These are phyloP conservation scores for Lactarius psammicola DNA, from an alignment of 768 basidiomycete species.

Conservation along the genomic window DNA sequence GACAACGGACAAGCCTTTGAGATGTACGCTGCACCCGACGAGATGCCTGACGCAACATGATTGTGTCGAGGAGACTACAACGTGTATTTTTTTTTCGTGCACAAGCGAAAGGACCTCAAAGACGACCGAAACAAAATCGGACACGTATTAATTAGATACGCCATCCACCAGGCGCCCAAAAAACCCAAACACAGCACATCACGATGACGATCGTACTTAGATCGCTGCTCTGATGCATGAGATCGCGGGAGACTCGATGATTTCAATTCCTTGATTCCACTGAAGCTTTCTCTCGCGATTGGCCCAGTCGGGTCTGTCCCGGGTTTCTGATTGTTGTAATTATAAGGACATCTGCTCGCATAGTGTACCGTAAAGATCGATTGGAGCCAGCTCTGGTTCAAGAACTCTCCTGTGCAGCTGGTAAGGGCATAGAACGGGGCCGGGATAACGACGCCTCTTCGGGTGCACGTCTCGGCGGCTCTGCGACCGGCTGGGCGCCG, in stretches of 20 bases:
- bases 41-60: constrained; percentile 23
- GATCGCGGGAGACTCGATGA: too few species aligned
- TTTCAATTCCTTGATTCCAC: not conserved
- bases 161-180: not conserved
- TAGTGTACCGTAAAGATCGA: not conserved
- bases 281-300: not conserved
- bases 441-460: constrained; percentile 9
- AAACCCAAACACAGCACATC: not conserved
- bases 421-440: constrained; percentile 3
- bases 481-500: constrained; percentile 48
- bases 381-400: not conserved
- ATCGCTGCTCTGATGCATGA: not conserved
- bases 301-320: not conserved
- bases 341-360: not conserved
- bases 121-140: not conserved
- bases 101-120: not conserved
- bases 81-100: not conserved
- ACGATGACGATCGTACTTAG: not conserved
- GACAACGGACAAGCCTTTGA: constrained; percentile 1
- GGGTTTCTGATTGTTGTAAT: not conserved
- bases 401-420: constrained; percentile 1
- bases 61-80: not conserved
- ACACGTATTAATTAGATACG: not conserved
- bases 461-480: constrained; percentile 18
- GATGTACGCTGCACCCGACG: constrained; percentile 5